Base-by-base conservation (phyloP, 1,284 basidiomycete species). In the Somion occarium region DNA sequence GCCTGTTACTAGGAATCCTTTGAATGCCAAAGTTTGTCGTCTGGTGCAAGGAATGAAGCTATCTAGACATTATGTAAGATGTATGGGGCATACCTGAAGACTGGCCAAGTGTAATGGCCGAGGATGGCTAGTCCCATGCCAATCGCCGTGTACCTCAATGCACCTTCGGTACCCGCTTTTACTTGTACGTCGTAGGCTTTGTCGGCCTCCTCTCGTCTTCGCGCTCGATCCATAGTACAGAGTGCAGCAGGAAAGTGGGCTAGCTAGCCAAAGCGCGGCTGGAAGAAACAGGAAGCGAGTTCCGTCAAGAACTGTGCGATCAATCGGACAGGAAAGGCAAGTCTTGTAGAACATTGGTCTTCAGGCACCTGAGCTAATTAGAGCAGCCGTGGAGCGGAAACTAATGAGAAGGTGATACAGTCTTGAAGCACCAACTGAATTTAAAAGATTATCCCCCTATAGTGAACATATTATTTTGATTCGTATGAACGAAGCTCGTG, bases 21-120 rank as follows among this genome's bases (percentile, higher is more conserved):
- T 94, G 72, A 92, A 82, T 1, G 85, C 81, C 38, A 91, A 73
- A 1, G 89, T 88, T 67, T 93, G 91, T 45, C 83, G 79, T 56
- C 89, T 91, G 15, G 46, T 25, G 44, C 26, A 27, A 37, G 7
- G 44, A 19, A 19, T 45, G 39, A 5, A n/a, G n/a, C n/a, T n/a
- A n/a, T n/a, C n/a, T n/a, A n/a, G n/a, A n/a, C n/a, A n/a, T n/a
- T n/a, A n/a, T n/a, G n/a, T n/a, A n/a, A n/a, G n/a, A n/a, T n/a
- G n/a, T n/a, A n/a, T n/a, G n/a, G n/a, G 15, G 56, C 70, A 60
- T 61, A 89, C 88, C 85, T 75, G 67, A 93, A 93, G 18, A 74
- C 56, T n/a, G 90, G 90, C 82, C 83, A 92, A 30, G 78, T 73
- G 62, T 81, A 77, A 64, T 93, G 88, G n/a, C 73, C 83, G 44